These are phyloP conservation scores for Aspergillus unguis DNA, from an alignment of 2,329 filamentous ascomycete species.

Conservation along the genomic window DNA sequence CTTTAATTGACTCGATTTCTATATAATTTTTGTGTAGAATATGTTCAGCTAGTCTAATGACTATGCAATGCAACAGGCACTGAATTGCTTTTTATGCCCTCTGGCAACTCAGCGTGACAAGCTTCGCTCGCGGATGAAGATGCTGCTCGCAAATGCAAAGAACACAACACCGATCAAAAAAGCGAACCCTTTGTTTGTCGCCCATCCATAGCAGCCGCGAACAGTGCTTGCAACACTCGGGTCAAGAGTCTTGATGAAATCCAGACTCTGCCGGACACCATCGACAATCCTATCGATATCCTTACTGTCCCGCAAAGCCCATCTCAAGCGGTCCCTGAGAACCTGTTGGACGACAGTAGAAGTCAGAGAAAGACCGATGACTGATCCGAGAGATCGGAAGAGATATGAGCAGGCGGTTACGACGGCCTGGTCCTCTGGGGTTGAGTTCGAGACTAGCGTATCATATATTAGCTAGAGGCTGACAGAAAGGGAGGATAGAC, in stretches of 20 bases:
- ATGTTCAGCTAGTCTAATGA: neutral
- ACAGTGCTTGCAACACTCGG: conserved; percentile 60
- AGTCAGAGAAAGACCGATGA: conserved; percentile 65
- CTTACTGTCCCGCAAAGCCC: conserved; percentile 53
- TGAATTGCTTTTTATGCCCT: neutral
- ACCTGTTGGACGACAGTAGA: conserved; percentile 70
- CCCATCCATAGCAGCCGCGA: conserved; percentile 62
- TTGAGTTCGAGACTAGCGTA: conserved; percentile 62
- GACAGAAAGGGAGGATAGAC: neutral
- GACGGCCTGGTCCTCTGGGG: conserved; percentile 66
- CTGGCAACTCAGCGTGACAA: conserved; percentile 37
- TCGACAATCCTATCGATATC: conserved; percentile 65
- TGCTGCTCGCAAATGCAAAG: conserved; percentile 44
- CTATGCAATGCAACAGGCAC: neutral
- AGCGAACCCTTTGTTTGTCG: conserved; percentile 51
- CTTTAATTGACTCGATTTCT: no score
- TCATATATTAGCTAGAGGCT: conserved; percentile 7
- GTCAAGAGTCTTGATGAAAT: conserved; percentile 64
- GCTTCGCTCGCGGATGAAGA: conserved; percentile 58
- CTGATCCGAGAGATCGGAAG: conserved; percentile 68
- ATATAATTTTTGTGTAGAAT: no score
- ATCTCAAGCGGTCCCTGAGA: conserved; percentile 56
- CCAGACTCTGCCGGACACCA: conserved; percentile 65
- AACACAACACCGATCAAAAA: conserved; percentile 51
- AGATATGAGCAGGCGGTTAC: conserved; percentile 77